Conservation (phyloP, 1,284 basidiomycete genomes). For the Cutaneotrichosporon dermatis region DNA sequence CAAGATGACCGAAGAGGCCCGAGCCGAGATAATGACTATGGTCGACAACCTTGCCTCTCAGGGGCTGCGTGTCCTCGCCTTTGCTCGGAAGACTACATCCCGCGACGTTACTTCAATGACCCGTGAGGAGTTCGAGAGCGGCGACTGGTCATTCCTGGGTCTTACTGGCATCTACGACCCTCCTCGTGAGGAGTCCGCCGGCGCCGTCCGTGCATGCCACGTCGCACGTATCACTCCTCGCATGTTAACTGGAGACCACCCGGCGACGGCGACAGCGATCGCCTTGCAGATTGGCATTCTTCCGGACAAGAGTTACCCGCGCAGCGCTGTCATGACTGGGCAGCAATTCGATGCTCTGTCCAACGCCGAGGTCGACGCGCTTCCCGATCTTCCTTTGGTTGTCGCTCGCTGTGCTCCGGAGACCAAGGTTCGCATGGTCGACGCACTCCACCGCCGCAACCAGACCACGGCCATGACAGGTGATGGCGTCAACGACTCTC, state of each 20-base stretch:
- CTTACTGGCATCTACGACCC: constrained; percentile 66
- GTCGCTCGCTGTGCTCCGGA: constrained; percentile 58
- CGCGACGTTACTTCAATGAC: constrained; percentile 40
- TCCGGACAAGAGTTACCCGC: constrained; percentile 46
- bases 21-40: constrained; percentile 52
- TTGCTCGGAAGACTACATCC: constrained; percentile 50
- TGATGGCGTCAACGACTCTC: constrained; percentile 59
- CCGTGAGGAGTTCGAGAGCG: constrained; percentile 57
- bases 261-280: constrained; percentile 54
- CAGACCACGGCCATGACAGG: constrained; percentile 51
- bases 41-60: constrained; percentile 57
- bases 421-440: constrained; percentile 58
- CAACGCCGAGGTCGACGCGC: constrained; percentile 59
- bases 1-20: constrained; percentile 27
- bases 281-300: constrained; percentile 56
- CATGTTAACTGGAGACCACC: constrained; percentile 58
- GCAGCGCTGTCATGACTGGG: constrained; percentile 53
- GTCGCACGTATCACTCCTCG: constrained; percentile 63
- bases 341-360: constrained; percentile 61
- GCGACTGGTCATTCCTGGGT: constrained; percentile 58
- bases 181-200: constrained; percentile 62
- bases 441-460: constrained; percentile 56
- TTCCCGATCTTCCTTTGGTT: constrained; percentile 57
- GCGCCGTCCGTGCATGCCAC: constrained; percentile 61
- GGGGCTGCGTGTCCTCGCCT: constrained; percentile 55